These are phyloP conservation scores for Rugonectria rugulosa DNA, from an alignment of 2,329 filamentous ascomycete species.

Conservation along the genomic window DNA sequence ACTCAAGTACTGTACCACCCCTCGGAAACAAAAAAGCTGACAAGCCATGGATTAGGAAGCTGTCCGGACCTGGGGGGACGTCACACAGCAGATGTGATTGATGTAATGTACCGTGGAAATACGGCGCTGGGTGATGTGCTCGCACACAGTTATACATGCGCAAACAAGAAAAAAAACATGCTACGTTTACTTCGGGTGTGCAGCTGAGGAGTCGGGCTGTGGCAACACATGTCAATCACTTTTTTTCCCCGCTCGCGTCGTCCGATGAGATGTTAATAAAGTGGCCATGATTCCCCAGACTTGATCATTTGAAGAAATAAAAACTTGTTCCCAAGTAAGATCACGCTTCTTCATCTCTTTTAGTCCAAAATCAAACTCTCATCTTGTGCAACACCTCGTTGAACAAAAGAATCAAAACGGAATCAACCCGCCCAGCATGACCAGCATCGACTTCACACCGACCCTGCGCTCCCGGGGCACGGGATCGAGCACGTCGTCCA, in stretches of 20 bases:
- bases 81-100: slow-evolving; percentile 27
- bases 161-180: slow-evolving; percentile 4
- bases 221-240: neutral
- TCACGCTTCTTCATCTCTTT: neutral
- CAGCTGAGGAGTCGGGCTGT: neutral
- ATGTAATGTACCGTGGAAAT: slow-evolving; percentile 25
- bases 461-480: slow-evolving; percentile 28
- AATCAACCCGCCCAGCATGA: slow-evolving; percentile 19
- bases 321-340: neutral
- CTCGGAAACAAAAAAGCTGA: slow-evolving; percentile 33
- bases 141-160: too few species aligned
- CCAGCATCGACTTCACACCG: slow-evolving; percentile 25
- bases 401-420: too few species aligned
- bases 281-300: slow-evolving; percentile 1
- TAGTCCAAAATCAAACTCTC: neutral
- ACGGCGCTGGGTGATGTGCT: too few species aligned
- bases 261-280: slow-evolving; percentile 16
- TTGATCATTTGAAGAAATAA: neutral
- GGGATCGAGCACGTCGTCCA: slow-evolving; percentile 29
- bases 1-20: too few species aligned
- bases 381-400: too few species aligned
- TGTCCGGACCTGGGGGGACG: slow-evolving; percentile 16
- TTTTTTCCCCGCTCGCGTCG: slow-evolving; percentile 10
- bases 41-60: slow-evolving; percentile 23
- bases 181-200: slow-evolving; percentile 6